These are phyloP conservation scores for Cyclotella cryptica DNA, from an alignment of 108 stramenopile species.

Conservation along the genomic window DNA sequence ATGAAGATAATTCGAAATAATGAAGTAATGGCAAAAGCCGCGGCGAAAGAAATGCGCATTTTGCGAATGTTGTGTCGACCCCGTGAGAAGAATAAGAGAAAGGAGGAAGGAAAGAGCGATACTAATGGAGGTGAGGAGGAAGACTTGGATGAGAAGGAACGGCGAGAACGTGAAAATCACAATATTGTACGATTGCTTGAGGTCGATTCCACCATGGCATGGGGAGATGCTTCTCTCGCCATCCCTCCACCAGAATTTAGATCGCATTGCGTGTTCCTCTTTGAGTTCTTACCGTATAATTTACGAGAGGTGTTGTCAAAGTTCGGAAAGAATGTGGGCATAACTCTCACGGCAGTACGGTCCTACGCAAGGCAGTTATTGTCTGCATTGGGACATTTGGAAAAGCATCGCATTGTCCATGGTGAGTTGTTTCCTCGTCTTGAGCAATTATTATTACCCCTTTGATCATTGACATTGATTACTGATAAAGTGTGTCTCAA, in stretches of 20 bases:
- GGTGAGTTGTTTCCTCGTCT: constrained; percentile 20
- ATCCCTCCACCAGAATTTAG: constrained; percentile 66
- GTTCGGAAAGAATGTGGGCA: constrained; percentile 93
- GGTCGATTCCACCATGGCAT: constrained; percentile 43
- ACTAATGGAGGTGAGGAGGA: constrained; percentile 44
- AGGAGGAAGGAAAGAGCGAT: background rate
- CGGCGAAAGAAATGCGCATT: constrained; percentile 81
- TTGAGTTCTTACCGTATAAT: constrained; percentile 86
- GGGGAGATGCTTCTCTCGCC: constrained; percentile 26
- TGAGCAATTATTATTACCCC: background rate
- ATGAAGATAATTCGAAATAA: constrained; percentile 98
- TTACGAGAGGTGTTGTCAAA: constrained; percentile 88
- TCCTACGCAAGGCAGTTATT: constrained; percentile 93
- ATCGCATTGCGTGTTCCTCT: constrained; percentile 84
- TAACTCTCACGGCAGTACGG: constrained; percentile 90
- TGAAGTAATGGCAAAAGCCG: constrained; percentile 97
- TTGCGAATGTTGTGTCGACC: constrained; percentile 54
- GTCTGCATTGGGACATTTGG: constrained; percentile 85
- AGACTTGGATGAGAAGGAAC: constrained; percentile 51
- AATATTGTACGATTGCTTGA: constrained; percentile 73
- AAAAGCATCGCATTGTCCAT: constrained; percentile 90
- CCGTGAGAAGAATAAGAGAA: constrained; percentile 16
- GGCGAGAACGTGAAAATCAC: constrained; percentile 56
- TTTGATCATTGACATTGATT: background rate
- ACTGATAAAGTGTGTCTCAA: background rate